Base-by-base conservation (phyloP, 441 rosid genomes). In the Euphorbia schlechtendalii region DNA sequence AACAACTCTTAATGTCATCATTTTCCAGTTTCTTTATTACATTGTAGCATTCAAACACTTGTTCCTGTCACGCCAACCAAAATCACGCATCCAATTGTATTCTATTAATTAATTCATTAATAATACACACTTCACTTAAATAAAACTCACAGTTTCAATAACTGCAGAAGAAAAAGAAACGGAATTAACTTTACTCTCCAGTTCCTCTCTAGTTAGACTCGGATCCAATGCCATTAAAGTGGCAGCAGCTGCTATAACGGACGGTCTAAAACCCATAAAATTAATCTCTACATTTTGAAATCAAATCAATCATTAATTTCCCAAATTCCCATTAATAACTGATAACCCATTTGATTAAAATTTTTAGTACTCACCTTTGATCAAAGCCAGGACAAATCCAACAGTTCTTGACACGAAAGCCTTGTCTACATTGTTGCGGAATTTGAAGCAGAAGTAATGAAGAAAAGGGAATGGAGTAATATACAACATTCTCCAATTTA, bases 31-130 rank as follows among this genome's bases (percentile, higher is more conserved):
- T 77, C 73, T 65, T 73, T 74, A 87, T 78, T 64, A 60, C 32
- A 67, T 17, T 61, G 73, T 84, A 84, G 77, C 93, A 84, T 51
- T 64, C 28, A 61, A 76, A 72, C 48, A 79, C 87, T 14, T 74
- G 78, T 52, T 80, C 90, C 93, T 87, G 90, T 56, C 20, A 61
- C 46, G n/a, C n/a, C n/a, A n/a, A n/a, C n/a, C n/a, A n/a, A n/a
- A 58, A 3, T 40, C 48, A 27, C 59, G 28, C 32, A 13, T 3
- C n/a, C 38, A 22, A 54, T 24, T 14, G n/a, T 28, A 18, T 66
- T 14, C 14, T 61, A n/a, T n/a, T 12, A 43, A 43, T 13, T 36
- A 36, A 5, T 43, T 12, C 48, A 36, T 36, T 43, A 43, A 43
- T 12, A 2, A 43, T 43, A 43, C 2, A 43, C 48, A 5, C 4